These are phyloP conservation scores for Lasiosphaeria miniovina DNA, from an alignment of 495 filamentous ascomycete genomes.

Conservation along the genomic window DNA sequence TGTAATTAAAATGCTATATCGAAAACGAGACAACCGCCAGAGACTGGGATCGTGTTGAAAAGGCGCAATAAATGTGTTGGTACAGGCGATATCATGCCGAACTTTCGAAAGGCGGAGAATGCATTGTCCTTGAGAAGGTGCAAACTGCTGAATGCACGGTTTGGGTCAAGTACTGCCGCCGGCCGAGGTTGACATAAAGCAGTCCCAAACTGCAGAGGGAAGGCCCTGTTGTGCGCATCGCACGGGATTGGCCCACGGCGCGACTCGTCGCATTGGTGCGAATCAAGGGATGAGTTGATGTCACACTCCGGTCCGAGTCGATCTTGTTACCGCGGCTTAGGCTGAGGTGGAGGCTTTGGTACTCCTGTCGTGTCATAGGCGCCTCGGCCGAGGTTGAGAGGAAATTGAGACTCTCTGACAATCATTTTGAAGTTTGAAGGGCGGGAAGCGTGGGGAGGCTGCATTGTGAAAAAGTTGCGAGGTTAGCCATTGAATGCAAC, in stretches of 20 bases:
- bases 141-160: too few species aligned
- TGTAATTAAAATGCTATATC: constrained; percentile 44
- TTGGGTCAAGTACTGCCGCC: background rate
- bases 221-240: too few species aligned
- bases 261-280: constrained; percentile 12
- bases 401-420: constrained; percentile 40
- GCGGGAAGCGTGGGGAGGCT: constrained; percentile 3
- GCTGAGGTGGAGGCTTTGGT: constrained; percentile 49
- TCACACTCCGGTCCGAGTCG: constrained; percentile 3
- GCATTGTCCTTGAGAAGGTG: too few species aligned
- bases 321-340: constrained; percentile 48
- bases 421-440: constrained; percentile 40
- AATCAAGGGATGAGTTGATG: constrained; percentile 20
- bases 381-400: constrained; percentile 54
- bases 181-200: too few species aligned
- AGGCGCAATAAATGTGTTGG: constrained; percentile 16
- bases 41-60: constrained; percentile 10
- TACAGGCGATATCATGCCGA: constrained; percentile 29
- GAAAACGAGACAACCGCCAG: constrained; percentile 24
- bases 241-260: background rate
- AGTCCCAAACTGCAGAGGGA: too few species aligned
- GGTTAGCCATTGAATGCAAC: constrained; percentile 24
- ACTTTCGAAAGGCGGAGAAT: constrained; percentile 1
- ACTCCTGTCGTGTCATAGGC: constrained; percentile 57
- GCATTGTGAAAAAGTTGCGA: background rate